phyloP scores from a whole-genome alignment of 495 filamentous ascomycete genomes.

The Talaromyces liani region DNA sequence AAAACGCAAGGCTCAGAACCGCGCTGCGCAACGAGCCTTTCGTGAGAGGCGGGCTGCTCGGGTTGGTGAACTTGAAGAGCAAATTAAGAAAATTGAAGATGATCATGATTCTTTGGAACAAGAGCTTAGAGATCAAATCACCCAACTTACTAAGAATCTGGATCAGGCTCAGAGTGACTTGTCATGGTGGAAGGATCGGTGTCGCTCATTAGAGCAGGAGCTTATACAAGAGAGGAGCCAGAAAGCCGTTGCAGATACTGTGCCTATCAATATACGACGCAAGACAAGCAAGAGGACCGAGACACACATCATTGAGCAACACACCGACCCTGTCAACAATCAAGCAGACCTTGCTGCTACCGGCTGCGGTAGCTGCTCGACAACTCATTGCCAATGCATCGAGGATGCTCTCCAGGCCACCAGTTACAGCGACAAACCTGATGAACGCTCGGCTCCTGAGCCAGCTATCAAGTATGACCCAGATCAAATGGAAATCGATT shows the following conservation, averaged over 20 bases:
- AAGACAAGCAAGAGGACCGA: neutral
- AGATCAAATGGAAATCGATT: constrained; percentile 67
- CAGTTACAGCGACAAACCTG: constrained; percentile 1
- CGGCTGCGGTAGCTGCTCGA: constrained; percentile 60
- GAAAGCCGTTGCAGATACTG: constrained; percentile 29
- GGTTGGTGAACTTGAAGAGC: constrained; percentile 80
- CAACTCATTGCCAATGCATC: constrained; percentile 58
- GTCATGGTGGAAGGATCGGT: constrained; percentile 41
- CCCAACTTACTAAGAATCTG: constrained; percentile 42
- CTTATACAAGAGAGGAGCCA: constrained; percentile 36
- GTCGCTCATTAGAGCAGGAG: constrained; percentile 40
- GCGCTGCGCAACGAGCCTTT: constrained; percentile 86
- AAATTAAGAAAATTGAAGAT: constrained; percentile 59
- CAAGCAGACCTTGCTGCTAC: neutral
- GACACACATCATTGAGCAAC: neutral
- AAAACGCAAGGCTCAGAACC: constrained; percentile 88
- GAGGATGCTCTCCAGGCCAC: constrained; percentile 49
- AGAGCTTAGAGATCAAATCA: constrained; percentile 38
- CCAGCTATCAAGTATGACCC: constrained; percentile 43
- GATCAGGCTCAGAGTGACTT: constrained; percentile 42
- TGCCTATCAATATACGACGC: constrained; percentile 15
- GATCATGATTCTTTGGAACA: constrained; percentile 38
- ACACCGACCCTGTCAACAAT: neutral
- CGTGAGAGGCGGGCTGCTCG: constrained; percentile 79
- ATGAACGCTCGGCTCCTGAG: constrained; percentile 22